Base-by-base conservation (phyloP, 2,329 filamentous ascomycete genomes). In the Lecanosticta acicola region DNA sequence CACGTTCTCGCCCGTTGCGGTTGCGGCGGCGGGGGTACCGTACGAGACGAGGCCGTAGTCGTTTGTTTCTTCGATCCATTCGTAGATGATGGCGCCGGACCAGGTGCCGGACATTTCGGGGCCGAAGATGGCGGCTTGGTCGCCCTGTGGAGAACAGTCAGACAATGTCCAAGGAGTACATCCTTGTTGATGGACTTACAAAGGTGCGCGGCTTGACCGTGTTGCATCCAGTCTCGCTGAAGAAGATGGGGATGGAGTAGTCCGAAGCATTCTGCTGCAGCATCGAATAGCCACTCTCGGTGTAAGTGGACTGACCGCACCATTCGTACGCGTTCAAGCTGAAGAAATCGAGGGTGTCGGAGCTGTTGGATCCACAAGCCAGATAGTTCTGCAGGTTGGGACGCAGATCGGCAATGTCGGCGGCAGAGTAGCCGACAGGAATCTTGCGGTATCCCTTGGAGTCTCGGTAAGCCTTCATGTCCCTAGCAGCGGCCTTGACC, bases 211-310 rank as follows among this genome's bases (percentile, higher is more conserved):
- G 81, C 1, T 70, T 68, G 1, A 74, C 73, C 4, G 71, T 75
- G 63, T 86, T 90, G 75, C 88, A 94, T 48, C 88, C 88, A 2
- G 87, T 93, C 68, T 94, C 88, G 26, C 86, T 90, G 69, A 94
- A 87, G 74, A 89, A 90, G 59, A 93, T 87, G 16, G 87, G 88
- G n/a, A 94, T 80, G 38, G 81, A 83, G 66, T 88, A 90, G 58
- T 79, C 68, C 32, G 76, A 75, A 4, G 85, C 81, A 54, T 84
- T 81, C 43, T 73, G 66, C 64, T 88, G 76, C 20, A 94, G 78
- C 51, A 73, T 72, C 38, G 72, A 62, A 68, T 94, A 94, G 46
- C 86, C 87, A 2, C 87, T 81, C 14, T 62, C 71, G 19, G 16
- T 32, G 39, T 43, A 55, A n/a, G 52, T 50, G 14, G 50, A 43